Evolutionary conservation across 306 rosid species (phyloP), one percentile per base, ranked within the genome.

Genomic region (Vigna mungo): DNA sequence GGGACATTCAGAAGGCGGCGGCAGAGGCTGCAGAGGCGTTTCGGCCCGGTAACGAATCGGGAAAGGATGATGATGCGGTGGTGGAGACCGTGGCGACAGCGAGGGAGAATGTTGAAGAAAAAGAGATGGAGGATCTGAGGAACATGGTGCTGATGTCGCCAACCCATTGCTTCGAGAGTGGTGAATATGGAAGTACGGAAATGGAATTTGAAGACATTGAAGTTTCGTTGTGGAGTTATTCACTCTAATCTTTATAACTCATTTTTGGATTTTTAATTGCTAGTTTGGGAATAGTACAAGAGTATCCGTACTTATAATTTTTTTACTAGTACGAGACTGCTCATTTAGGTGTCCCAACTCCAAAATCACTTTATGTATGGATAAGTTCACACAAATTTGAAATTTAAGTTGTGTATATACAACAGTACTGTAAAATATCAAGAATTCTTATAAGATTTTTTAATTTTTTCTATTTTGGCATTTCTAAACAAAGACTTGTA

Each of bases 1-100:
- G 90, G 87, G 99, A 91, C 36, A 92, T 95, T 18, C 99, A 89
- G 83, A 87, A 77, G 83, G 86, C 97, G 0, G 97, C 97, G 0
- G 86, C 96, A 0, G 82, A 83, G 59, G 99, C 97, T 1, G 99
- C 97, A 0, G 97, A 95, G 89, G 85, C 84, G 1, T 95, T 95
- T 66, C 84, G 97, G 3, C 90, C 87, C 0, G 68, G 76, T 53
- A 23, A 0, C 10, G 89, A 75, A 37, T 56, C 9, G 32, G 85
- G 71, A 9, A 47, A 6, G 17, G 61, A 4, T 41, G 67, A 8
- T n/a, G 49, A 4, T 37, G 74, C 13, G 3, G 25, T 23, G 2
- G 11, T 32, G 11, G 56, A 0, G 47, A 20, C 52, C 9, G 32
- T 25, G 52, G 71, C 5, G 41, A 27, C 60, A 2, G 18, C 15